Base-by-base conservation (phyloP, 257 asterid species). In the Marsdenia floribunda region DNA sequence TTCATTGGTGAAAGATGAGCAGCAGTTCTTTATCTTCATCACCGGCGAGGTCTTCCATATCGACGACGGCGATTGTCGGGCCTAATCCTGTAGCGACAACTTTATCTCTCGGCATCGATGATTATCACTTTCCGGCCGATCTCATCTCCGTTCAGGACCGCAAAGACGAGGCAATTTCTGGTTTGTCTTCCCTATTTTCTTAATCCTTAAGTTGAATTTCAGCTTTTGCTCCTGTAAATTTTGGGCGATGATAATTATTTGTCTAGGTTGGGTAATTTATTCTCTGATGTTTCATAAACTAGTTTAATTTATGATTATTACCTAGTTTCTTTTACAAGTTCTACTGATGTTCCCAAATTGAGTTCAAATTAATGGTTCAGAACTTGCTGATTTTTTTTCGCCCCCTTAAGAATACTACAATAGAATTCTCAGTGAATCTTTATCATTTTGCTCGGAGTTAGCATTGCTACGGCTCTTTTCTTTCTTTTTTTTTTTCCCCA, bases 61-160 rank as follows among this genome's bases (percentile, higher is more conserved):
- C 86, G 52, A 76, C 87, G 46, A 79, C 79, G 24, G 86, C 81
- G n/a, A 77, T 81, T 69, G 77, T 81, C 50, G 85, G 79, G 8
- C 73, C 67, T 11, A 80, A 71, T 64, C 47, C 75, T 18, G 21
- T 72, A 11, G 65, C 81, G 11, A 76, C 82, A 5, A 77, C 89
- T 0, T 74, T 82, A 67, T 66, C 76, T 50, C n/a, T 75, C 12
- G 79, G 78, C 49, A 79, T 78, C 14, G 97, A 89, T 18, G 90
- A 87, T 37, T 82, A 79, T 73, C 85, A 85, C 63, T 78, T 88
- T 58, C 87, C 87, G 3, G 73, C 84, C 15, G 92, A 83, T 71
- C 77, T 82, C 42, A 86, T 85, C 79, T 84, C 91, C 76, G 69
- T 85, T 78, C 96, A 84, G 77, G 93, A 91, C 73, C 90, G 93